A percentile compares a stretch with the other conserved stretches of the same genome.
Evolutionary conservation across 805 yeast genomes (phyloP).

Genomic region (Scheffersomyces lignosus): DNA sequence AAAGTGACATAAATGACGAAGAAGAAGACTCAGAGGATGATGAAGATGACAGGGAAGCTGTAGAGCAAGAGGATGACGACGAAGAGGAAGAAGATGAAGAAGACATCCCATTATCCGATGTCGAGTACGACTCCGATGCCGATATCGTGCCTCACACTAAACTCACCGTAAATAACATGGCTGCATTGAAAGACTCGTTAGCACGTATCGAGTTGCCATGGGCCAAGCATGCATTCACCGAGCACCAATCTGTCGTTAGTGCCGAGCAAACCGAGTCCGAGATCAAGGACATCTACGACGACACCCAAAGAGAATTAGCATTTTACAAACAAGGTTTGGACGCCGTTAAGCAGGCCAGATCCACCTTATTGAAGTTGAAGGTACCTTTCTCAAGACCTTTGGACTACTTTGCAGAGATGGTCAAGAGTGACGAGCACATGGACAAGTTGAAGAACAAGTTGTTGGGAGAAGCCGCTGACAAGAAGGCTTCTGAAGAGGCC

Average conservation of each 20-base stretch:
- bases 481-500: conserved; percentile 90
- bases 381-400: conserved; percentile 90
- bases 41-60: conserved; percentile 44
- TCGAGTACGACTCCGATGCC: conserved; percentile 89
- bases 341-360: conserved; percentile 75
- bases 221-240: conserved; percentile 70
- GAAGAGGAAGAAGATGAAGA: conserved; percentile 66
- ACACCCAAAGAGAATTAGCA: conserved; percentile 92
- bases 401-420: conserved; percentile 98
- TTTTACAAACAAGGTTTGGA: conserved; percentile 92
- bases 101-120: conserved; percentile 87
- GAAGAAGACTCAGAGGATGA: conserved; percentile 34
- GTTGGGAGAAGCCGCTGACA: conserved; percentile 74
- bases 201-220: conserved; percentile 67
- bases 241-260: conserved; percentile 76
- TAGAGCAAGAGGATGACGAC: conserved; percentile 52
- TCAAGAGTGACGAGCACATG: conserved; percentile 97
- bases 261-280: conserved; percentile 58
- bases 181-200: conserved; percentile 74
- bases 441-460: conserved; percentile 83
- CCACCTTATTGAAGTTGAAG: conserved; percentile 62
- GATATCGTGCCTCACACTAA: conserved; percentile 92
- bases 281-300: conserved; percentile 89
- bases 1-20: conserved; percentile 36
- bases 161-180: conserved; percentile 79